Conservation (phyloP, 2,329 filamentous ascomycete genomes). For the Corinectria fuckeliana region DNA sequence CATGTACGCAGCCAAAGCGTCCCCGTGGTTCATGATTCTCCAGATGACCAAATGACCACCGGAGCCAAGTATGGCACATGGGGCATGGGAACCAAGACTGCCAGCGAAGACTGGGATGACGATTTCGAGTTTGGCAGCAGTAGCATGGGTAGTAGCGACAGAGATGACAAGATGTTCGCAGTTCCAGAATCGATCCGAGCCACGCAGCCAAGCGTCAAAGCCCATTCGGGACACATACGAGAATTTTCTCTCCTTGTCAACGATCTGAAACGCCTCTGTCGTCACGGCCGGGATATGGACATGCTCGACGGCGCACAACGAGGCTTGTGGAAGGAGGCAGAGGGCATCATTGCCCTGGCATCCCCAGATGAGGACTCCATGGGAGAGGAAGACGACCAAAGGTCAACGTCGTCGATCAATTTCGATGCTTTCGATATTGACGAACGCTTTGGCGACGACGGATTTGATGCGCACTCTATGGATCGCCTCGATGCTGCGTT, state of each 20-base stretch:
- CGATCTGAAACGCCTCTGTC: constrained; percentile 78
- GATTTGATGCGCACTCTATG: constrained; percentile 54
- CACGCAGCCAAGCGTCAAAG: constrained; percentile 80
- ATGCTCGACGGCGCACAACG: constrained; percentile 66
- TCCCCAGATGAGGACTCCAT: constrained; percentile 67
- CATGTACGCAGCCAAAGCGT: constrained; percentile 85
- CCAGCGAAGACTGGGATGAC: constrained; percentile 88
- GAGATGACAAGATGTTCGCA: constrained; percentile 44
- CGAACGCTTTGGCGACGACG: constrained; percentile 54
- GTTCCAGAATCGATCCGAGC: constrained; percentile 80
- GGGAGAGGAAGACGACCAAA: constrained; percentile 47
- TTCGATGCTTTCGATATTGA: constrained; percentile 50
- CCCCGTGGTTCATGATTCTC: constrained; percentile 70
- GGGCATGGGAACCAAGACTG: constrained; percentile 79
- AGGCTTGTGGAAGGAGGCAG: constrained; percentile 78
- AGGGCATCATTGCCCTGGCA: constrained; percentile 86
- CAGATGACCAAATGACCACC: constrained; percentile 60
- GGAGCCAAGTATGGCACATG: constrained; percentile 79
- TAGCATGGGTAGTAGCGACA: constrained; percentile 46
- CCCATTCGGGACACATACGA: constrained; percentile 82
- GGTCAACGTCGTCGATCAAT: constrained; percentile 48
- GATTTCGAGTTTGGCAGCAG: constrained; percentile 78
- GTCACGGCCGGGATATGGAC: constrained; percentile 71
- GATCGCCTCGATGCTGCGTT: constrained; percentile 53
- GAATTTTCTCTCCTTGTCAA: constrained; percentile 84